Base-by-base conservation (phyloP, 2,329 filamentous ascomycete genomes). In the Beauveria asiatica region DNA sequence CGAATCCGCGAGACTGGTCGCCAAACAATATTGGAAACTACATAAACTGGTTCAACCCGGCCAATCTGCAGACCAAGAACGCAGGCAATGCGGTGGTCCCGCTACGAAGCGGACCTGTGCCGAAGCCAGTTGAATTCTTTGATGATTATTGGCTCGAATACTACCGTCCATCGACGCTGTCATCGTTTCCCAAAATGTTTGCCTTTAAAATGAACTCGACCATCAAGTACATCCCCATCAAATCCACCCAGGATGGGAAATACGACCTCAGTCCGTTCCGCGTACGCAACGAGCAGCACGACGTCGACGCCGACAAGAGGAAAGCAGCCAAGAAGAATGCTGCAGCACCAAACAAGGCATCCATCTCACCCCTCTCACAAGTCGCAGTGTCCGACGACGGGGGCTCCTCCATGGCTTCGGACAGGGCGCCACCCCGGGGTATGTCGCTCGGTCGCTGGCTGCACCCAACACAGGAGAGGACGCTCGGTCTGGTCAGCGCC, bases 81-180 rank as follows among this genome's bases (percentile, higher is more conserved):
- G 42, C 39, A 17, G 27, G 11, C 6, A 21, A 17, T 16, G 27
- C 39, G 11, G 5, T 59, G 11, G 69, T 74, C 7, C 71, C 67
- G 62, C 67, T 72, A 42, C 74, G 74, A 3, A 70, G 73, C 41
- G 72, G 76, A 23, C 65, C 70, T 8, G 65, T 65, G 13, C 70
- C 71, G 30, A 80, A 78, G 63, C 76, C 77, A 7, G 74, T 88
- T 3, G 76, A 80, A 3, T 84, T 82, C 62, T 91, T 90, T 62
- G 93, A 97, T 69, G 92, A 97, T 72, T 99, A 96, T 73, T 99
- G 94, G 94, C 79, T 94, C 8, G 94, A 99, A 71, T 97, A 97
- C 72, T 99, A 99, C 70, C 86, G 92, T 16, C 94, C 94, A 0
- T 81, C 90, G 8, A 90, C 89, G 0, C 76, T 97, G 1, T 96